These are phyloP conservation scores for Nicotiana knightiana DNA, from an alignment of 257 asterid genomes.

Conservation along the genomic window DNA sequence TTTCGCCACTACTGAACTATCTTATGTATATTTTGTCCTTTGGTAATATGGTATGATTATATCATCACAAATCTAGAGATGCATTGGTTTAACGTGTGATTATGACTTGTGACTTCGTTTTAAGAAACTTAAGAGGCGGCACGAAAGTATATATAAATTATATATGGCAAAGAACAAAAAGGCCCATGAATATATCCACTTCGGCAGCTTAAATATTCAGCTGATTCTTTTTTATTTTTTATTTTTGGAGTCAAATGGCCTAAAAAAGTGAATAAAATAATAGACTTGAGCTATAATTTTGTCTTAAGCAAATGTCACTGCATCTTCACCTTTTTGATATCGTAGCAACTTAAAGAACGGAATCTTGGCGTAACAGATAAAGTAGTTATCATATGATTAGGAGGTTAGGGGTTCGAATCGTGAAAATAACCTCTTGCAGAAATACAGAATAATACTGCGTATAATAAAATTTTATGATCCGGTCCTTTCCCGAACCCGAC, in stretches of 20 bases:
- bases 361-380: too few relatives aligned
- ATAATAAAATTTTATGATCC: fast-evolving
- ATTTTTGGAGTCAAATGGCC: not conserved
- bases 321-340: too few relatives aligned
- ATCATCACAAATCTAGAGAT: conserved; percentile 1
- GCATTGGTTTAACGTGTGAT: not conserved
- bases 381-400: fast-evolving
- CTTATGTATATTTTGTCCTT: not conserved
- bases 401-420: too few relatives aligned
- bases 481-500: fast-evolving
- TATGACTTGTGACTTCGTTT: not conserved
- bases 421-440: fast-evolving
- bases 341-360: too few relatives aligned
- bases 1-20: not conserved
- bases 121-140: too few relatives aligned
- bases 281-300: not conserved
- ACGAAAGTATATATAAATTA: too few relatives aligned
- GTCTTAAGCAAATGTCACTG: not conserved
- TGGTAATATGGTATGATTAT: not conserved
- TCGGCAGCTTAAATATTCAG: not conserved
- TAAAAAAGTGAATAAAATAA: not conserved
- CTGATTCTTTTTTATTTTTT: not conserved
- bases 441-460: fast-evolving
- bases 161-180: not conserved
- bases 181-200: too few relatives aligned